Percentiles rank a stretch among this genome's conserved stretches.
Evolutionary conservation across 2,329 filamentous ascomycete genomes (phyloP).

Genomic region (Monilinia aucupariae): DNA sequence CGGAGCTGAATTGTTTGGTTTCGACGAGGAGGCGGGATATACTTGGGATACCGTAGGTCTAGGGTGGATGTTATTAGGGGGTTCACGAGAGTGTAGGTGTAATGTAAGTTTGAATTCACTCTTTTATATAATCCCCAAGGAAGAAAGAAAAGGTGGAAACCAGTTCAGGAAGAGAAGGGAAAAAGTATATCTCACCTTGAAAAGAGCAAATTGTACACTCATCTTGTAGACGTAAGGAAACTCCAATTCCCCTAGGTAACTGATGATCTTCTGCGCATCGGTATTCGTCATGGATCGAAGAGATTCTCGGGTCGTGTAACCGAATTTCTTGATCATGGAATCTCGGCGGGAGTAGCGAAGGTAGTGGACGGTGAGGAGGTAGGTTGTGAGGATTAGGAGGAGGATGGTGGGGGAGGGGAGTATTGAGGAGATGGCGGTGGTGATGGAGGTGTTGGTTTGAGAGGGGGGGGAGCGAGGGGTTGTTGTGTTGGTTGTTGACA

Average conservation of each 20-base stretch:
- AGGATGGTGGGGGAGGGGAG: not conserved
- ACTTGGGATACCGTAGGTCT: constrained; percentile 52
- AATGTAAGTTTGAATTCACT: not conserved
- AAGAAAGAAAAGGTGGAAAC: too few species aligned
- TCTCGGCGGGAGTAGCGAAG: constrained; percentile 39
- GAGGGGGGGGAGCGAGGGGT: not conserved
- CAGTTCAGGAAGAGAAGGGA: not conserved
- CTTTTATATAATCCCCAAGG: too few species aligned
- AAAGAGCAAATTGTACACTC: constrained; percentile 53
- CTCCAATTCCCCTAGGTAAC: constrained; percentile 44
- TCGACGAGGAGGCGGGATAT: constrained; percentile 46
- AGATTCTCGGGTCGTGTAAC: constrained; percentile 42
- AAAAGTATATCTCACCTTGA: constrained; percentile 41
- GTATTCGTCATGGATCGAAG: constrained; percentile 49
- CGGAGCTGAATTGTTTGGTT: constrained; percentile 45
- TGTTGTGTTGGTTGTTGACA: not conserved
- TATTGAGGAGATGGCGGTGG: too few species aligned
- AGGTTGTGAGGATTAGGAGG: not conserved
- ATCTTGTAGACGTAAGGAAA: constrained; percentile 50
- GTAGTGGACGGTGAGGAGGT: constrained; percentile 18
- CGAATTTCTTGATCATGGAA: constrained; percentile 39
- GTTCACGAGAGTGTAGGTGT: not conserved
- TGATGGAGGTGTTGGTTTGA: too few species aligned
- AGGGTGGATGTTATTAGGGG: not conserved
- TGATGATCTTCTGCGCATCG: constrained; percentile 47